A percentile compares a stretch with the other conserved stretches of the same genome.
Evolutionary conservation across 768 basidiomycete species (phyloP).

Genomic region (Agaricus sinodeliciosus): DNA sequence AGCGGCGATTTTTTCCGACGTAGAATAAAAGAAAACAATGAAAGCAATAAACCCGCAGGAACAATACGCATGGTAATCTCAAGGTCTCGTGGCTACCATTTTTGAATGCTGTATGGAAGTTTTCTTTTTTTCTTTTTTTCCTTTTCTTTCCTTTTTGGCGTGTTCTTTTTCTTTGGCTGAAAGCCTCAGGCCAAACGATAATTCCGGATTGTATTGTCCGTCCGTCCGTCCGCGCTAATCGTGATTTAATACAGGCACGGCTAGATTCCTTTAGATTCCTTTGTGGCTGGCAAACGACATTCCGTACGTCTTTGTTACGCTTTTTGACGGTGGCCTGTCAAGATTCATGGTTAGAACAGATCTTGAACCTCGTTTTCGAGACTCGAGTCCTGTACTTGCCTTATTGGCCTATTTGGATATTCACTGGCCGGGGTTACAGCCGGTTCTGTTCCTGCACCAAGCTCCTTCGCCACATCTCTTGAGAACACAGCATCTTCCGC

Average conservation of each 20-base stretch:
- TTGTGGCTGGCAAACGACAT: not conserved
- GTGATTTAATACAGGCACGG: not conserved
- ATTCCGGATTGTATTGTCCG: not conserved
- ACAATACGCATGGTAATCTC: not conserved
- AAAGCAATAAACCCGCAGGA: not conserved
- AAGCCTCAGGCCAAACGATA: too few relatives aligned
- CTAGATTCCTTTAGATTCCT: constrained; percentile 1
- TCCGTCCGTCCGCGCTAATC: not conserved
- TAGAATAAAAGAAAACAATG: not conserved
- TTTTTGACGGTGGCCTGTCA: not conserved
- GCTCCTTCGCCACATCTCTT: not conserved
- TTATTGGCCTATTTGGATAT: not conserved
- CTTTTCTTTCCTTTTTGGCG: not conserved
- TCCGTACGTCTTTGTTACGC: not conserved
- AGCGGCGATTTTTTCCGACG: not conserved
- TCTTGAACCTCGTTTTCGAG: not conserved
- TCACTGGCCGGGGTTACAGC: not conserved
- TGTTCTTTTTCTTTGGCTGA: not conserved
- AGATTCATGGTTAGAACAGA: not conserved
- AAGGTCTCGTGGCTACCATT: not conserved
- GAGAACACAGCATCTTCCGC: not conserved
- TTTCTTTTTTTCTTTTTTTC: not conserved
- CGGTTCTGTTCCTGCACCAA: not conserved
- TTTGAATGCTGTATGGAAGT: not conserved
- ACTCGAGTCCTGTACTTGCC: not conserved